Evolutionary conservation across 1,284 basidiomycete genomes (phyloP), one percentile per base, ranked within the genome.

Genomic region (Microbotryum saponariae): DNA sequence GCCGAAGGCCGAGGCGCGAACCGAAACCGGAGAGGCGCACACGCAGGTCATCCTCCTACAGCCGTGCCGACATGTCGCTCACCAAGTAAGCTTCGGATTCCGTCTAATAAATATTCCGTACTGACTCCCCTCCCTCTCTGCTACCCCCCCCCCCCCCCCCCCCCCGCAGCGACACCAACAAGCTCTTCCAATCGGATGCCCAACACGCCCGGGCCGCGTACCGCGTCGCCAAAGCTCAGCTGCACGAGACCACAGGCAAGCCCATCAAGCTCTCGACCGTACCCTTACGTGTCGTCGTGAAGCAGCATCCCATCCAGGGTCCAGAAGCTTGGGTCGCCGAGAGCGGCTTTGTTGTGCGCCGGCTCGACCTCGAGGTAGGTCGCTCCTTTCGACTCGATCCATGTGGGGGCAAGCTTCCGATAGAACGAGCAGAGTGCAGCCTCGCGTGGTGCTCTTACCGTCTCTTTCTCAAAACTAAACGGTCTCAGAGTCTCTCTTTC

Each of bases 301-400:
- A 63, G 46, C 44, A 60, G 50, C n/a, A 46, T 7, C 14, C 29
- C n/a, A 46, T 52, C 25, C 45, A 37, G 21, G 60, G 66, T 23
- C 54, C 64, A 33, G 76, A 82, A 27, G 88, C 83, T 0, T 96
- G 88, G 87, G 83, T 90, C 52, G 91, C 88, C 23, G 91, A 92
- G 74, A 91, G 86, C 71, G 87, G 88, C 0, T 83, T 85, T 64
- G 80, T 86, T 14, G 81, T 84, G 12, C 81, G 86, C 55, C 84
- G 85, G 69, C 72, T 91, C 42, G 83, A 89, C 71, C 75, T 94
- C 27, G 81, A 87, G 79, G 91, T 90, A 54, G 56, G 77, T 65
- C 6, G 10, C 21, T 29, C 0, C 50, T 18, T 4, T 51, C 52
- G 5, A 42, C 12, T 31, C 31, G 31, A 31, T 31, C 31, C 37